Evolutionary conservation across 345 rosid genomes (phyloP).

Genomic region (Salix viminalis): DNA sequence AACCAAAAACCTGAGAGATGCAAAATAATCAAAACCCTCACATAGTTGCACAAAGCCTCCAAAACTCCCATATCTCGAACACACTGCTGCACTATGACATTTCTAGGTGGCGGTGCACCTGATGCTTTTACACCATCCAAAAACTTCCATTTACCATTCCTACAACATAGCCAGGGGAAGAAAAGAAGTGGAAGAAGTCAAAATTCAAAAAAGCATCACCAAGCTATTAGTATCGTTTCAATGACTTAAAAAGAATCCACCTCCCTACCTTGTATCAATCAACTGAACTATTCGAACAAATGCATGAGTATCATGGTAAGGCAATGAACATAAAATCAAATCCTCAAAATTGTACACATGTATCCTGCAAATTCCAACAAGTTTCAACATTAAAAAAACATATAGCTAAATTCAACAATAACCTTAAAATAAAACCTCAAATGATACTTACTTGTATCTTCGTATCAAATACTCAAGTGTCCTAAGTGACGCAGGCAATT

Average conservation of each 20-base stretch:
- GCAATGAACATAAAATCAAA: conserved; percentile 70
- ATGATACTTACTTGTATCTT: conserved; percentile 63
- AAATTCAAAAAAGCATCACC: not conserved
- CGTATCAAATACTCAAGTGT: conserved; percentile 93
- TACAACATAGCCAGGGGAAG: conserved; percentile 20
- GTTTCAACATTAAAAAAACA: not conserved
- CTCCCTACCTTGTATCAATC: conserved; percentile 60
- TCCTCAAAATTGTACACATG: conserved; percentile 73
- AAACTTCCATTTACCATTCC: conserved; percentile 88
- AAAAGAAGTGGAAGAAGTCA: conserved; percentile 5
- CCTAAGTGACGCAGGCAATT: conserved; percentile 51
- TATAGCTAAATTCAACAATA: not conserved
- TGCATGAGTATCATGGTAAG: conserved; percentile 80
- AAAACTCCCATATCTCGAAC: conserved; percentile 73
- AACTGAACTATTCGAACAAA: conserved; percentile 83
- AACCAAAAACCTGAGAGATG: conserved; percentile 1
- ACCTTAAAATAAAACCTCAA: not conserved
- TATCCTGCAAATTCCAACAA: conserved; percentile 50
- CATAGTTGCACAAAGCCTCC: conserved; percentile 76
- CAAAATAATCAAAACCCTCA: conserved; percentile 33
- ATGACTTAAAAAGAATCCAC: not conserved
- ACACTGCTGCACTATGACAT: conserved; percentile 84
- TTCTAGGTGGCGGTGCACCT: conserved; percentile 86
- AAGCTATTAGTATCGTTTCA: not conserved
- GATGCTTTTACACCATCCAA: conserved; percentile 74